Base-by-base conservation (phyloP, 2,329 filamentous ascomycete species). In the Sarocladium brachiariae region DNA sequence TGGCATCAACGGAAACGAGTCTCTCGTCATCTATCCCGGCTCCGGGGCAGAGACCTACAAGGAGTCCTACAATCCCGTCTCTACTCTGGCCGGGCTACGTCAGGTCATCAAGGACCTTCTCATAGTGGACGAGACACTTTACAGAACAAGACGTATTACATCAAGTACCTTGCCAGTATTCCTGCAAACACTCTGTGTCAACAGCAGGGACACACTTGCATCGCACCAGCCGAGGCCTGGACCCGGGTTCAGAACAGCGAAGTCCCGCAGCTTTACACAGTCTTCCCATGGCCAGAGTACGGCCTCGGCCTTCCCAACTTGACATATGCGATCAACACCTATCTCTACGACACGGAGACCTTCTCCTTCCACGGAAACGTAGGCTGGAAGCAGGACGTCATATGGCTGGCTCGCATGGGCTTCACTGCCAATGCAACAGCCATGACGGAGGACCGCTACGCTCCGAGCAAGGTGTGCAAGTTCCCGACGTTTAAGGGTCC, bases 1-100 rank as follows among this genome's bases (percentile, higher is more conserved):
- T 4, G 50, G 50, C 18, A 51, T 51, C 37, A 37, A 48, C 31
- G 50, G 50, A 4, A 51, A 52, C 37, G 47, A 52, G 21, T 46
- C 46, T 24, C 51, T 52, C 35, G 49, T 52, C 37, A 49, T 50
- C 27, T 52, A 50, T 21, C 51, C 51, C 37, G 47, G 46, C 18
- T 50, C 51, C n/a, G 51, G 33, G 3, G 50, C 50, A 4, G 50
- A 51, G 50, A 51, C 50, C 3, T 51, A 51, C 50, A 51, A 51
- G 24, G 50, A 51, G 43, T 51, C 50, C 2, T 51, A 51, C 43
- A 51, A 51, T 23, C 50, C 50, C 11, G 27, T 37, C 2, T 51
- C 50, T 11, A 51, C 50, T 3, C 31, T 49, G 14, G 46, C 46
- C 9, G 43, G 43, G 7, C 43, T 47, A 4, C 43, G 43, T 16